Base-by-base conservation (phyloP, 2,329 filamentous ascomycete species). In the Monilinia polystroma region DNA sequence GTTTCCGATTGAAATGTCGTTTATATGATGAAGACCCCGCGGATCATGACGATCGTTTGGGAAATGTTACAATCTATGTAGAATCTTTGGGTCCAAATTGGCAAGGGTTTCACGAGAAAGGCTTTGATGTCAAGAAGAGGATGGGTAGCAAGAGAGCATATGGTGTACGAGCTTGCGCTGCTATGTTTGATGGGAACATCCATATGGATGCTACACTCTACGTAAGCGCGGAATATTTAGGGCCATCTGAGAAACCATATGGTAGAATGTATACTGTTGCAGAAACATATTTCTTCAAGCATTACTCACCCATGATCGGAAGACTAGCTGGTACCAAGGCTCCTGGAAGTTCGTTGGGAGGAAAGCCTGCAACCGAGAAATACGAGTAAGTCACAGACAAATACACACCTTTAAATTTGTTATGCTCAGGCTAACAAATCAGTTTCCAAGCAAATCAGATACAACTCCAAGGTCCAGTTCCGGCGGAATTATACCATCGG, bases 371-470 rank as follows among this genome's bases (percentile, higher is more conserved):
- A 78, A 82, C 87, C 3, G 84, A 90, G 74, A 89, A 87, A 81
- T 94, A 94, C 76, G 92, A 95, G 89, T 91, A 80, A 70, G 87
- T 80, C 5, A 43, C 41, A 18, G 41, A 43, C 41, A 32, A 5
- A 45, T 6, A 43, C 10, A n/a, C 14, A 41, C 35, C 43, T n/a
- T 18, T 3, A 16, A 47, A 29, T 23, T 38, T 12, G 54, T 35
- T 12, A 18, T 43, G 35, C 60, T 75, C 67, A 75, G 67, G 35
- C 60, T 75, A 68, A 75, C 68, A 56, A 49, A 5, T 20, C 73
- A 93, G 91, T 78, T 98, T 98, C 79, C 93, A 97, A 82, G 91
- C 94, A 51, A 93, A 92, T 76, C 90, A 97, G 77, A 88, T 97
- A 74, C 94, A 97, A 76, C 84, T 98, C 10, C 83, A 85, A 56